These are phyloP conservation scores for Aureobasidium sp. DNA, from an alignment of 2,329 filamentous ascomycete genomes.

Conservation along the genomic window DNA sequence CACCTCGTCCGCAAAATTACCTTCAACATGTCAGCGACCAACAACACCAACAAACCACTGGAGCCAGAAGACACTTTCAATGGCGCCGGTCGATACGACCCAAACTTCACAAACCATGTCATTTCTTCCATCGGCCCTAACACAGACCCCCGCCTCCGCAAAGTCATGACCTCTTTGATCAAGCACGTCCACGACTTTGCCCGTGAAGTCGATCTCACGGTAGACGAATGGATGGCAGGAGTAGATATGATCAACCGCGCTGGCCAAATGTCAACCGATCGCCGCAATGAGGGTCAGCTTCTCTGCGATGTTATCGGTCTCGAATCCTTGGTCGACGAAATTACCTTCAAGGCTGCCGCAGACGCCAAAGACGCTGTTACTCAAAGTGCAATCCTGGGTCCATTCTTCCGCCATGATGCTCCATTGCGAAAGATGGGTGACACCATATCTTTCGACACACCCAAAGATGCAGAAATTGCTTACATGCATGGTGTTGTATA, in stretches of 20 bases:
- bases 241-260: conserved; percentile 55
- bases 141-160: conserved; percentile 25
- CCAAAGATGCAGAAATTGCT: conserved; percentile 47
- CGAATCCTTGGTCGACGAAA: conserved; percentile 66
- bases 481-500: conserved; percentile 58
- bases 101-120: conserved; percentile 30
- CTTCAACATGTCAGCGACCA: not conserved
- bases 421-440: conserved; percentile 63
- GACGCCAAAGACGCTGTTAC: conserved; percentile 49
- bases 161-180: conserved; percentile 45
- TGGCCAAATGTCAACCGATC: conserved; percentile 55
- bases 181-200: conserved; percentile 53
- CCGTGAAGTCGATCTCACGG: conserved; percentile 50
- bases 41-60: not conserved
- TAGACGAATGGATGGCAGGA: conserved; percentile 52
- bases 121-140: conserved; percentile 32
- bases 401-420: conserved; percentile 72
- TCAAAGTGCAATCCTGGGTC: conserved; percentile 72
- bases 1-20: not conserved
- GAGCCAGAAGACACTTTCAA: conserved; percentile 12
- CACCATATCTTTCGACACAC: conserved; percentile 51
- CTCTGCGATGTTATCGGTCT: conserved; percentile 53
- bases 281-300: conserved; percentile 57
- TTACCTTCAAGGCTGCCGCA: conserved; percentile 60
- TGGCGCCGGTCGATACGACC: conserved; percentile 20